phyloP scores from a whole-genome alignment of 2,329 filamentous ascomycete species.

The Fusarium nurragi region DNA sequence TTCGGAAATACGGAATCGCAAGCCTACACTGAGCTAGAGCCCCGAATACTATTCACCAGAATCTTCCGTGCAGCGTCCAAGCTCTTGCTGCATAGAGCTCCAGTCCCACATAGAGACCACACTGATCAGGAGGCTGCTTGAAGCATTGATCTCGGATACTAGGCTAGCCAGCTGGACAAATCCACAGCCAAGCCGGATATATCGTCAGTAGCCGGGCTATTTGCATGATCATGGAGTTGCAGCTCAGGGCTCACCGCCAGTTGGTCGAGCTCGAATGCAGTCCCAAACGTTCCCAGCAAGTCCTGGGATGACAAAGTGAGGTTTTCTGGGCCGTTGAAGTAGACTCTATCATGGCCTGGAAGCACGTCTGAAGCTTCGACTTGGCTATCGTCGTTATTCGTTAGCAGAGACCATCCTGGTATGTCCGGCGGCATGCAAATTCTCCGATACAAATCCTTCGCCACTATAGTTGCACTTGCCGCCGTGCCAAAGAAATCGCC shows the following conservation, averaged over 20 bases:
- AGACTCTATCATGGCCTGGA: rapidly evolving
- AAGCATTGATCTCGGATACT: background rate
- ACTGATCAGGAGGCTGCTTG: too few relatives aligned
- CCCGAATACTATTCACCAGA: background rate
- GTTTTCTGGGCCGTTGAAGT: rapidly evolving
- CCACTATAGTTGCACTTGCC: background rate
- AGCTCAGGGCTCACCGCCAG: background rate
- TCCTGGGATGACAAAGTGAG: background rate
- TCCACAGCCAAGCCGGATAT: background rate
- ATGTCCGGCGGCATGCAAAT: background rate
- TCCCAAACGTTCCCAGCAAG: background rate
- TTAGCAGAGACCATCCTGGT: rapidly evolving
- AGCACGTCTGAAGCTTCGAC: rapidly evolving
- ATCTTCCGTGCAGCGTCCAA: background rate
- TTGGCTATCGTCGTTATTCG: rapidly evolving
- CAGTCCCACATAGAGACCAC: too few relatives aligned
- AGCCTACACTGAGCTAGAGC: background rate
- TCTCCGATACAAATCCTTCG: background rate
- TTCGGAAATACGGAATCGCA: background rate
- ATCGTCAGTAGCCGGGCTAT: background rate
- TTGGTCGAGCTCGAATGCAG: background rate
- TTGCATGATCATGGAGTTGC: background rate
- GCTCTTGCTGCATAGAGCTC: background rate
- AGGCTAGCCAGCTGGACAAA: background rate
- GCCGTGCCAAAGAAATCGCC: background rate